These are phyloP conservation scores for Lichtheimia ramosa DNA, from an alignment of 371 early-diverging fungal genomes.

Conservation along the genomic window DNA sequence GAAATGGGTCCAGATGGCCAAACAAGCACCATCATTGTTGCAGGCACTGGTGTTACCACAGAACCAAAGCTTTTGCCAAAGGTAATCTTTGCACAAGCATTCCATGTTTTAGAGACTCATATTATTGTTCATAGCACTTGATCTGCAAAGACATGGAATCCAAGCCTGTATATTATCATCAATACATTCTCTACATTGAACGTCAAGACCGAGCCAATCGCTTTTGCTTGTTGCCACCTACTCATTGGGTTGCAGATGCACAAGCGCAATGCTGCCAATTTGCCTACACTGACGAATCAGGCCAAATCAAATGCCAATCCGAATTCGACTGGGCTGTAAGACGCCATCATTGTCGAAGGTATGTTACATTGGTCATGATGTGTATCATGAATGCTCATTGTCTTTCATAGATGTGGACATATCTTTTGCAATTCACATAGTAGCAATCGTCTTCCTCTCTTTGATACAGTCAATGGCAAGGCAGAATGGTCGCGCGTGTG, in stretches of 20 bases:
- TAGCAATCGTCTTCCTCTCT: constrained; percentile 17
- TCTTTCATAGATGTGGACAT: constrained; percentile 18
- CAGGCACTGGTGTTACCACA: constrained; percentile 16
- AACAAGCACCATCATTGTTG: constrained; percentile 14
- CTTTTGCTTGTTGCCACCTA: background rate
- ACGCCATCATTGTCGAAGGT: constrained; percentile 26
- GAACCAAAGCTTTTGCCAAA: constrained; percentile 15
- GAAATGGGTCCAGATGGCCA: constrained; percentile 14
- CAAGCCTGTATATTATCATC: constrained; percentile 18
- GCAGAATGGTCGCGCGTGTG: constrained; percentile 25
- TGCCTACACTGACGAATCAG: constrained; percentile 3
- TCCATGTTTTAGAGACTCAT: no score
- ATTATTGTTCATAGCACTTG: constrained; percentile 1
- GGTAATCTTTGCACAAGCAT: no score
- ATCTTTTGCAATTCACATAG: constrained; percentile 20
- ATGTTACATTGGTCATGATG: background rate
- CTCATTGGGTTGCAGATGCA: constrained; percentile 15
- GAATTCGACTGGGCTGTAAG: constrained; percentile 20
- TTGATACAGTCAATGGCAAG: constrained; percentile 9
- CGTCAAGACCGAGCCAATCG: constrained; percentile 10
- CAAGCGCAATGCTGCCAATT: constrained; percentile 14
- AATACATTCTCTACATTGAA: constrained; percentile 17
- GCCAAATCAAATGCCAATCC: constrained; percentile 7
- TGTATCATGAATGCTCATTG: background rate
- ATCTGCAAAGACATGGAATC: background rate